These are phyloP conservation scores for Royoungia palumana DNA, from an alignment of 768 basidiomycete genomes.

Conservation along the genomic window DNA sequence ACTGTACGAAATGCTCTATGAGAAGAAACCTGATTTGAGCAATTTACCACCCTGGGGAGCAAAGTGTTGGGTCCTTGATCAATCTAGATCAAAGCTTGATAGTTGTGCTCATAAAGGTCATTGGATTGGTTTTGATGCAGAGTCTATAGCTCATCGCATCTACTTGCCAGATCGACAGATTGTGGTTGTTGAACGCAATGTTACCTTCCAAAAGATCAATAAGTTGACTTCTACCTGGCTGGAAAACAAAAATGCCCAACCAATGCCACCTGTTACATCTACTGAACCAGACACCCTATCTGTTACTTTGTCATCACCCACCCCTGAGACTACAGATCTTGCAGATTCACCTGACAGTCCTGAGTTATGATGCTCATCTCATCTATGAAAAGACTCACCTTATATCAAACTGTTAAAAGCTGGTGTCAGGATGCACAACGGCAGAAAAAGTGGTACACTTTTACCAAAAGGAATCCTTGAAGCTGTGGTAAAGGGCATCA, in stretches of 20 bases:
- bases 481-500: too few species aligned
- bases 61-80: constrained; percentile 22
- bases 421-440: too few species aligned
- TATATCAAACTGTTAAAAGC: too few species aligned
- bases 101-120: constrained; percentile 21
- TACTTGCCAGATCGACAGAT: constrained; percentile 27
- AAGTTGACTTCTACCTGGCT: background rate
- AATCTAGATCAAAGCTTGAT: constrained; percentile 24
- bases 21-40: constrained; percentile 21
- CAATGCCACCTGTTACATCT: too few species aligned
- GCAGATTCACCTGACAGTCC: too few species aligned
- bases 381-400: too few species aligned
- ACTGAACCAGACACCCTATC: too few species aligned
- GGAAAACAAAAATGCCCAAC: background rate
- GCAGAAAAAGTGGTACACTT: too few species aligned
- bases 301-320: too few species aligned
- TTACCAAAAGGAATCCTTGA: too few species aligned
- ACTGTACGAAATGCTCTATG: constrained; percentile 16
- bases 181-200: constrained; percentile 32
- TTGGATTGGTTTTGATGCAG: constrained; percentile 37
- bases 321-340: too few species aligned
- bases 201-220: constrained; percentile 6
- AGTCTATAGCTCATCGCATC: constrained; percentile 31
- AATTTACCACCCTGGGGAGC: constrained; percentile 22
- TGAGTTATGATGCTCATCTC: too few species aligned